Percentiles rank a stretch among this genome's conserved stretches.
phyloP scores from a whole-genome alignment of 2,329 filamentous ascomycete species.

The Trichoderma oligosporum region DNA sequence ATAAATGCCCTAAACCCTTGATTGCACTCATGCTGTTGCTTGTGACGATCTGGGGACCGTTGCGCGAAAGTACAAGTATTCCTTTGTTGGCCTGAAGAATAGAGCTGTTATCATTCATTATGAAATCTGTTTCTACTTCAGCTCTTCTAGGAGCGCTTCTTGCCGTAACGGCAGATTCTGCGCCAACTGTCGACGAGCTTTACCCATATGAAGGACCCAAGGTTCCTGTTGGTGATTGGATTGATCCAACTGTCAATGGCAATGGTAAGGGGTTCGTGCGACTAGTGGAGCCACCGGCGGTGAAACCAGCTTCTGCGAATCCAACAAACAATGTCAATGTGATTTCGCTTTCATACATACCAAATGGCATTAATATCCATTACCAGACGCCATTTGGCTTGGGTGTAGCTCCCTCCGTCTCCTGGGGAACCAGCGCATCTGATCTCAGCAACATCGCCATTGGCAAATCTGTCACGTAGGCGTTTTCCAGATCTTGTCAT shows the following conservation, averaged over 20 bases:
- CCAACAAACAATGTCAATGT: constrained; percentile 11
- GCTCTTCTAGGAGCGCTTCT: constrained; percentile 1
- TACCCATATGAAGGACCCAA: constrained; percentile 5
- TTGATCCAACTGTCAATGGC: constrained; percentile 3
- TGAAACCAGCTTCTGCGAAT: constrained; percentile 1
- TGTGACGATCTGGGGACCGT: neutral
- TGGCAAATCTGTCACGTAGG: constrained; percentile 6
- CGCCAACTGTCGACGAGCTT: constrained; percentile 1
- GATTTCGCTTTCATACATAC: constrained; percentile 3
- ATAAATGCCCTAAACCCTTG: neutral
- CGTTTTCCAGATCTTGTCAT: neutral
- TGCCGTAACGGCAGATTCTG: neutral
- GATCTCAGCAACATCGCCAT: neutral
- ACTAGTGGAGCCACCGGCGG: constrained; percentile 5
- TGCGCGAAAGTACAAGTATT: neutral
- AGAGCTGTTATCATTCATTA: neutral
- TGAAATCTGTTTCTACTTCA: neutral
- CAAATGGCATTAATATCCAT: constrained; percentile 8
- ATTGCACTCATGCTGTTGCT: neutral
- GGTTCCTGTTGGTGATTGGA: neutral
- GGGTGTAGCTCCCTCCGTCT: neutral
- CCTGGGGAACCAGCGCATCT: neutral
- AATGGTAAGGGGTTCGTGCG: constrained; percentile 7
- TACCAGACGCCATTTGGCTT: constrained; percentile 8
- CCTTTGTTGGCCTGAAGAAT: neutral